These are phyloP conservation scores for Trichophyton verrucosum DNA, from an alignment of 2,329 filamentous ascomycete genomes.

Conservation along the genomic window DNA sequence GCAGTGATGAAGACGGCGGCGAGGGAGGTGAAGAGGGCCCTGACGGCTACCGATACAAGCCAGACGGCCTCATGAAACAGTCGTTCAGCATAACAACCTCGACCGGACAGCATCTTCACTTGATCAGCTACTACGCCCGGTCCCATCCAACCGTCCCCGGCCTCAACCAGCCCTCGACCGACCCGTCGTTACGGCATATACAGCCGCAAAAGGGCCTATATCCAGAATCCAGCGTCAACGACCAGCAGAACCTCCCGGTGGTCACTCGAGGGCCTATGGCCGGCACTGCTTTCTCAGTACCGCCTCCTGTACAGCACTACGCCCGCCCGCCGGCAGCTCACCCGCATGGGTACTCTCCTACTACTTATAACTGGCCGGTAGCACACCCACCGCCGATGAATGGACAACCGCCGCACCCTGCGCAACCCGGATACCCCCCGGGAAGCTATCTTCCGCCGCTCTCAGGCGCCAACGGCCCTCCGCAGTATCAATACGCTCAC, in stretches of 20 bases:
- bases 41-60: constrained; percentile 89
- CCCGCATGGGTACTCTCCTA: constrained; percentile 29
- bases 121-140: constrained; percentile 93
- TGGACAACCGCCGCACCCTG: constrained; percentile 31
- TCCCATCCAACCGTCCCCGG: constrained; percentile 60
- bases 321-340: constrained; percentile 32
- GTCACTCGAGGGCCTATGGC: constrained; percentile 63
- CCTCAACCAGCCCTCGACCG: constrained; percentile 68
- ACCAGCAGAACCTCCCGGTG: constrained; percentile 65
- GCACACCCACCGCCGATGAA: constrained; percentile 28
- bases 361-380: constrained; percentile 30
- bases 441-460: constrained; percentile 28
- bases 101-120: constrained; percentile 76
- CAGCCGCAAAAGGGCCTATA: constrained; percentile 89
- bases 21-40: constrained; percentile 56
- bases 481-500: constrained; percentile 22
- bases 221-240: constrained; percentile 85
- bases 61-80: constrained; percentile 96
- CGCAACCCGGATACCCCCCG: constrained; percentile 22
- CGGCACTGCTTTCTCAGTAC: constrained; percentile 41
- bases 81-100: constrained; percentile 98
- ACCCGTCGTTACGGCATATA: constrained; percentile 68
- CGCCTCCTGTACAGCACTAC: constrained; percentile 43
- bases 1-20: constrained; percentile 71
- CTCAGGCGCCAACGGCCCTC: constrained; percentile 20